These are phyloP conservation scores for Monilinia fructicola DNA, from an alignment of 2,329 filamentous ascomycete genomes.

Conservation along the genomic window DNA sequence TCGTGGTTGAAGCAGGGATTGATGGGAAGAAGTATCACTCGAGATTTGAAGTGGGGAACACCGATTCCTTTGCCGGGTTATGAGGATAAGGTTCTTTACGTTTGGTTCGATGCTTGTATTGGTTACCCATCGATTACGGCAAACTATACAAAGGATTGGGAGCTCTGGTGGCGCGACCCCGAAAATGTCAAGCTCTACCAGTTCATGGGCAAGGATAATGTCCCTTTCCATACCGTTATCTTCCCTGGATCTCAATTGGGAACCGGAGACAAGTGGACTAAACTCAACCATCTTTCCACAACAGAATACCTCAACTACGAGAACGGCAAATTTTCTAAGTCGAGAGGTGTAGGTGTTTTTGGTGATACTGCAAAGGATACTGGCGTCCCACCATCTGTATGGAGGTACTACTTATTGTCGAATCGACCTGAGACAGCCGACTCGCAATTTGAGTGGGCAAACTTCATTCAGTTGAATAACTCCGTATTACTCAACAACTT, in stretches of 20 bases:
- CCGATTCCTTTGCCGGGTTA: constrained; percentile 57
- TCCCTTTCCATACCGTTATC: constrained; percentile 80
- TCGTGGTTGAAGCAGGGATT: constrained; percentile 82
- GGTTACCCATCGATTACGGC: constrained; percentile 95
- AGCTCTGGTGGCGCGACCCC: constrained; percentile 91
- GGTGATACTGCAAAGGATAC: constrained; percentile 87
- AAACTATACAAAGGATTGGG: constrained; percentile 85
- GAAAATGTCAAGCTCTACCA: constrained; percentile 87
- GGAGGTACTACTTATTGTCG: constrained; percentile 87
- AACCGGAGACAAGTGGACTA: constrained; percentile 82
- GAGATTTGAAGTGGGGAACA: constrained; percentile 86
- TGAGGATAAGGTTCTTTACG: constrained; percentile 81
- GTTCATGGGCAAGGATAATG: constrained; percentile 92
- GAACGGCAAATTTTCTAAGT: constrained; percentile 90
- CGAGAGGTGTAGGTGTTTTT: constrained; percentile 84
- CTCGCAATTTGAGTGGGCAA: constrained; percentile 85
- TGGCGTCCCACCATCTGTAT: constrained; percentile 81
- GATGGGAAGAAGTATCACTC: constrained; percentile 82
- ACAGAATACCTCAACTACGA: constrained; percentile 91
- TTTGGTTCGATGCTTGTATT: constrained; percentile 84
- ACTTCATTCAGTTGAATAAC: constrained; percentile 84
- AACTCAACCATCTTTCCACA: constrained; percentile 82
- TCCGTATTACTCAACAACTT: constrained; percentile 77
- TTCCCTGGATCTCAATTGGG: constrained; percentile 88
- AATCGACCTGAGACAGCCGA: constrained; percentile 83